Evolutionary conservation across 225 moss, liverwort and hornwort genomes (phyloP), one percentile per base, ranked within the genome.

Genomic region (Asterella californica): DNA sequence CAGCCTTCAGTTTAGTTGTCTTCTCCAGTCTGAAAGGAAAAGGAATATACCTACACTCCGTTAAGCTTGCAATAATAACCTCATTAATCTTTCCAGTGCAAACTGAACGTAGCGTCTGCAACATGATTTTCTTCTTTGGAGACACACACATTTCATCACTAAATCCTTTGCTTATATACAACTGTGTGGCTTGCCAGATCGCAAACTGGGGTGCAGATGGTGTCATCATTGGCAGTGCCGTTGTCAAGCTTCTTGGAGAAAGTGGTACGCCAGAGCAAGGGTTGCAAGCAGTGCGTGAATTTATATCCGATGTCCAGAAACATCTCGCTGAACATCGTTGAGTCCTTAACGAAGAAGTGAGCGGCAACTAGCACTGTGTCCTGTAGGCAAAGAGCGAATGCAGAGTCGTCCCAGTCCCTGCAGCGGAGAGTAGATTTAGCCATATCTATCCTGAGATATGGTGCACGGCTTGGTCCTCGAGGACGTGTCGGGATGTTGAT

Each of bases 171-270:
- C 1, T n/a, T n/a, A n/a, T n/a, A 17, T 14, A 14, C 52, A 12
- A 12, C 14, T 52, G 52, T 48, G 48, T 52, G 61, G 12, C 15
- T 38, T 46, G 42, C 67, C 83, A 89, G 89, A 34, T 89, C 12
- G 85, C 79, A 45, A 64, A 78, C 30, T 89, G 89, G 89, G 89
- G 89, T 37, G 89, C 87, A 38, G 83, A 89, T 42, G 89, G 89
- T 27, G 81, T 89, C 24, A 89, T 87, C 9, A 83, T 89, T 48
- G 89, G 89, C 79, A 89, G 89, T 59, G 73, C 79, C 12, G 50
- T 89, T 38, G 89, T 89, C 48, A 85, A 83, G 78, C 84, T 87
- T 64, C 83, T 89, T 22, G 89, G 87, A 38, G 87, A 87, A 78
- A 80, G 65, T 55, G 78, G 79, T 69, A 78, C 82, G 0, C 85